Evolutionary conservation across 352 stramenopile species (phyloP).

Genomic region (Globisporangium paroecandrum): DNA sequence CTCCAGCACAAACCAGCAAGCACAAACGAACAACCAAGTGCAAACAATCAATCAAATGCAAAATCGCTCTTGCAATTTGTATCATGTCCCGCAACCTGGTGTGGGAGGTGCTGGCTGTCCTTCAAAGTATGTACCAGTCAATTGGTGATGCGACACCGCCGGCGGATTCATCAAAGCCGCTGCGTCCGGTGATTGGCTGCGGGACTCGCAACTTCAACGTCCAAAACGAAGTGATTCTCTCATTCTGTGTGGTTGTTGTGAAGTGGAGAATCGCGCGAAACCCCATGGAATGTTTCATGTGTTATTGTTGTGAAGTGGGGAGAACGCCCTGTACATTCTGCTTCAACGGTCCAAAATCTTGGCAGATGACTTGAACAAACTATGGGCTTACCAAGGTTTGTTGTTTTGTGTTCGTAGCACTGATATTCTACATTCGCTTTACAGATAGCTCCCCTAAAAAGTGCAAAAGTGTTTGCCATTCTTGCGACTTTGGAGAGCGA

Average conservation of each 20-base stretch:
- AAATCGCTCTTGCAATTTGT: neutral
- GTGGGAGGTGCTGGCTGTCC: neutral
- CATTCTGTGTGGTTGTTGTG: neutral
- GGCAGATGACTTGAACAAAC: too few species aligned
- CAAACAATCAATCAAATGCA: neutral
- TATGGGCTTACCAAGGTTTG: too few species aligned
- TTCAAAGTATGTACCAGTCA: neutral
- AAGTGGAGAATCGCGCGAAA: too few species aligned
- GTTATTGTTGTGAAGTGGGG: too few species aligned
- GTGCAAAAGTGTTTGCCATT: too few species aligned
- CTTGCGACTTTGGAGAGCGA: too few species aligned
- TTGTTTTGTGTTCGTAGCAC: too few species aligned
- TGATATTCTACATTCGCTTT: too few species aligned
- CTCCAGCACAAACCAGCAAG: neutral
- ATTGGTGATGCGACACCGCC: neutral
- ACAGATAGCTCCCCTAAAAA: too few species aligned
- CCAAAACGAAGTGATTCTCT: constrained; percentile 2
- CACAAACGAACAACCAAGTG: neutral
- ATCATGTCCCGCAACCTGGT: neutral
- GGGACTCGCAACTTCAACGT: constrained; percentile 6
- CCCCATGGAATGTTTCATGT: too few species aligned
- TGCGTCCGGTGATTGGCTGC: constrained; percentile 1
- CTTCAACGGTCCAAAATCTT: too few species aligned
- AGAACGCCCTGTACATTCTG: too few species aligned
- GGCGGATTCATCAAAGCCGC: neutral